Percentiles rank a stretch among this genome's conserved stretches.
phyloP scores from a whole-genome alignment of 2,329 filamentous ascomycete genomes.

The Scedosporium dehoogii region DNA sequence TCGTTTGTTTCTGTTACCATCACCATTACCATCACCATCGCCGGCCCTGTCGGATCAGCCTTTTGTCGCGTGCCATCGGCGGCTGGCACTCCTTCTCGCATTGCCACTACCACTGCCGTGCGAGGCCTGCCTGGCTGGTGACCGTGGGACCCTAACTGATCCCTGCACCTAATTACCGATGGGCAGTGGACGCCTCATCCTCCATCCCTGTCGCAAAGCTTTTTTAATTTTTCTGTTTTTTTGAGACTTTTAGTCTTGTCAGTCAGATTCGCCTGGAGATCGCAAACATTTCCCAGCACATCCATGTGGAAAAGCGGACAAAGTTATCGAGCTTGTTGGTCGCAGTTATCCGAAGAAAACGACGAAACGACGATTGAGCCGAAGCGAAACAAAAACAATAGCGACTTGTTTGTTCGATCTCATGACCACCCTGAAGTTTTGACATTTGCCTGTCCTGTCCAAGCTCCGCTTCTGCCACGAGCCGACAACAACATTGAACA shows the following conservation, averaged over 20 bases:
- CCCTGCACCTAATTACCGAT: neutral
- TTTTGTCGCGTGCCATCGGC: too few relatives aligned
- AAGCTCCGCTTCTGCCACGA: neutral
- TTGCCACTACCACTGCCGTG: too few relatives aligned
- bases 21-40: too few relatives aligned
- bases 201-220: neutral
- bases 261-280: neutral
- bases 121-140: too few relatives aligned
- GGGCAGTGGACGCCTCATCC: neutral
- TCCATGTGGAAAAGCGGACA: neutral
- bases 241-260: neutral
- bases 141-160: neutral
- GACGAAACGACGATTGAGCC: neutral
- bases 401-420: neutral
- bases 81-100: too few relatives aligned
- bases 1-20: neutral
- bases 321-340: neutral
- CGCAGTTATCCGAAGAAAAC: neutral
- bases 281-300: neutral
- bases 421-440: neutral
- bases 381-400: neutral
- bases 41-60: too few relatives aligned
- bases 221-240: neutral
- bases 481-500: neutral
- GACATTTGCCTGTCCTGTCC: neutral